phyloP scores from a whole-genome alignment of 768 basidiomycete genomes.

The Suillus subaureus region DNA sequence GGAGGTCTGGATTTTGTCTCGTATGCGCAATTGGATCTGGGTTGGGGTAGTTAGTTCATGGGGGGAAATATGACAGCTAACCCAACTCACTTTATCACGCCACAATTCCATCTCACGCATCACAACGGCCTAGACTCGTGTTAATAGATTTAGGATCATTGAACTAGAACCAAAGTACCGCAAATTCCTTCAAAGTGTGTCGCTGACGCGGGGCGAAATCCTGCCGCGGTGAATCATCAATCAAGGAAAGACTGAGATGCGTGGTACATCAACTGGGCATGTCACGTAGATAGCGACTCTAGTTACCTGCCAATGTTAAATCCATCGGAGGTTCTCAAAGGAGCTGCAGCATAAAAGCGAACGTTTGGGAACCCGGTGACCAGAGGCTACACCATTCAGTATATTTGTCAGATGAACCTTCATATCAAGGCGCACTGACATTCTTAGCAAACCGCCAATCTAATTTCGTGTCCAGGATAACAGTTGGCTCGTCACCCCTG shows the following conservation, averaged over 20 bases:
- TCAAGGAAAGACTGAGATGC: slow-evolving; percentile 65
- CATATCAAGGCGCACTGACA: slow-evolving; percentile 45
- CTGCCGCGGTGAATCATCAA: slow-evolving; percentile 78
- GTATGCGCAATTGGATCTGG: slow-evolving; percentile 85
- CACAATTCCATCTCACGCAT: slow-evolving; percentile 97
- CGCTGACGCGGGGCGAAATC: slow-evolving; percentile 90
- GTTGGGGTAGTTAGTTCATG: background rate
- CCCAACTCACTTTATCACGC: slow-evolving; percentile 75
- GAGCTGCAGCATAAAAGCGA: slow-evolving; percentile 92
- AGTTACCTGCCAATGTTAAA: slow-evolving; percentile 84
- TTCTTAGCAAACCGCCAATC: slow-evolving; percentile 92
- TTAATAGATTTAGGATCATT: slow-evolving; percentile 9
- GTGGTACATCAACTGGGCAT: slow-evolving; percentile 8
- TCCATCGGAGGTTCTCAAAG: slow-evolving; percentile 86
- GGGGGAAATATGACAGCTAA: background rate
- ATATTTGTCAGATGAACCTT: slow-evolving; percentile 3
- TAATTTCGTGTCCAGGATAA: slow-evolving; percentile 72
- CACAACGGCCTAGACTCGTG: slow-evolving; percentile 59
- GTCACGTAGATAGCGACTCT: background rate
- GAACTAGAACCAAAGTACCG: slow-evolving; percentile 39
- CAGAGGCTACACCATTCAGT: slow-evolving; percentile 53
- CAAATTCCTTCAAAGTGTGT: slow-evolving; percentile 94
- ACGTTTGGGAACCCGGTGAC: slow-evolving; percentile 67
- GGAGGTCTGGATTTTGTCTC: slow-evolving; percentile 90
- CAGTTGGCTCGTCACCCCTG: slow-evolving; percentile 85